Evolutionary conservation across 73 alveolate species (phyloP).

Genomic region (Strombidium stylifer): DNA sequence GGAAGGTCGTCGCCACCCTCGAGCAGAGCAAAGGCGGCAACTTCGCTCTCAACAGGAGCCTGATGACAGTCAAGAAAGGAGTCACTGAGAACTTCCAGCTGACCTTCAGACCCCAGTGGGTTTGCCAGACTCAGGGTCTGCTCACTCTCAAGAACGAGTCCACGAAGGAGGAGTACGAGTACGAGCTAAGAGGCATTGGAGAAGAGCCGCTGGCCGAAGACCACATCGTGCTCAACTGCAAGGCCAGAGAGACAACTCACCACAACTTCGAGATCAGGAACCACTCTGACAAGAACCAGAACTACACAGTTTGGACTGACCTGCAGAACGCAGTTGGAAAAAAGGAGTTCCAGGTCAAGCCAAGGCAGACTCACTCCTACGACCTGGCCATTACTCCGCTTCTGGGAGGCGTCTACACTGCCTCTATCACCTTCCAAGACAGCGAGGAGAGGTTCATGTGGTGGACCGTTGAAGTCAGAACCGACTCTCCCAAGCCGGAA

Average conservation of each 20-base stretch:
- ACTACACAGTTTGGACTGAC: conserved; percentile 94
- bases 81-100: conserved; percentile 72
- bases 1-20: conserved; percentile 90
- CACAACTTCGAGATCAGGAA: conserved; percentile 82
- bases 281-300: conserved; percentile 76
- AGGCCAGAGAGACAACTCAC: conserved; percentile 88
- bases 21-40: conserved; percentile 63
- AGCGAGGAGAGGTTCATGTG: conserved; percentile 90
- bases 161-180: conserved; percentile 93
- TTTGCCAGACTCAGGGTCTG: conserved; percentile 78
- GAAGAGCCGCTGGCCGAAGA: conserved; percentile 99
- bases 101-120: conserved; percentile 93
- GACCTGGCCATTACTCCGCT: conserved; percentile 90
- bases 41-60: conserved; percentile 28
- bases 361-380: conserved; percentile 58
- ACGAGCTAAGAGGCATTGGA: conserved; percentile 94
- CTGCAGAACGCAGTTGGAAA: conserved; percentile 91
- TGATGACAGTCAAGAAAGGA: conserved; percentile 70
- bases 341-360: conserved; percentile 56
- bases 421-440: conserved; percentile 92
- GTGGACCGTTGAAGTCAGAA: conserved; percentile 94
- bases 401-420: conserved; percentile 94
- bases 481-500: conserved; percentile 91
- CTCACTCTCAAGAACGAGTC: conserved; percentile 79
- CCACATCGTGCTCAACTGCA: conserved; percentile 88